phyloP scores from a whole-genome alignment of 2,329 filamentous ascomycete species.

The Alternaria panax region DNA sequence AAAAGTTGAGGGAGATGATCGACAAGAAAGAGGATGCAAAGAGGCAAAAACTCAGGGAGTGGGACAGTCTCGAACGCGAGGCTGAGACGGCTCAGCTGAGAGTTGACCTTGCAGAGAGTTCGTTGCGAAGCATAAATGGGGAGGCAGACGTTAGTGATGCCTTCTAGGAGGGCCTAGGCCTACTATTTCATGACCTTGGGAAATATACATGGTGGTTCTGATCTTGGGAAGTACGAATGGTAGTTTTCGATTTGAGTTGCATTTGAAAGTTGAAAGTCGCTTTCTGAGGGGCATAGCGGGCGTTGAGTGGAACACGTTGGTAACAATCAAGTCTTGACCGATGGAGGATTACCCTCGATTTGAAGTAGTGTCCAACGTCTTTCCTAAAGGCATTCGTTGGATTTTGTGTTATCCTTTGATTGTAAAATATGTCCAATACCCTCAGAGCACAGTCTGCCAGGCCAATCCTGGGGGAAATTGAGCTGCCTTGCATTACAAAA shows the following conservation, averaged over 20 bases:
- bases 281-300: constrained; percentile 22
- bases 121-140: constrained; percentile 52
- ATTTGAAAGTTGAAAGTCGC: constrained; percentile 9
- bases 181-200: background rate
- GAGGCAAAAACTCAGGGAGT: constrained; percentile 54
- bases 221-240: constrained; percentile 8
- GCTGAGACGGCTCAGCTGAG: constrained; percentile 54
- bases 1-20: constrained; percentile 54
- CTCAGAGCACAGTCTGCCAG: too few species aligned
- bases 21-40: constrained; percentile 57
- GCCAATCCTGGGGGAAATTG: too few species aligned
- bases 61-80: constrained; percentile 56
- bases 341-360: too few species aligned
- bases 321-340: background rate
- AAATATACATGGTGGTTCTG: background rate
- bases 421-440: too few species aligned
- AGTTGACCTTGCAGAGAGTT: constrained; percentile 57
- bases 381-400: too few species aligned
- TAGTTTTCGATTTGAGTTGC: constrained; percentile 1
- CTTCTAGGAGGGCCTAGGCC: constrained; percentile 34
- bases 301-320: constrained; percentile 10
- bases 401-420: background rate
- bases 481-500: too few species aligned
- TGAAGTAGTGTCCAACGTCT: too few species aligned
- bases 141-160: constrained; percentile 51